Base-by-base conservation (phyloP, 805 yeast genomes). In the Geotrichum ghanense region DNA sequence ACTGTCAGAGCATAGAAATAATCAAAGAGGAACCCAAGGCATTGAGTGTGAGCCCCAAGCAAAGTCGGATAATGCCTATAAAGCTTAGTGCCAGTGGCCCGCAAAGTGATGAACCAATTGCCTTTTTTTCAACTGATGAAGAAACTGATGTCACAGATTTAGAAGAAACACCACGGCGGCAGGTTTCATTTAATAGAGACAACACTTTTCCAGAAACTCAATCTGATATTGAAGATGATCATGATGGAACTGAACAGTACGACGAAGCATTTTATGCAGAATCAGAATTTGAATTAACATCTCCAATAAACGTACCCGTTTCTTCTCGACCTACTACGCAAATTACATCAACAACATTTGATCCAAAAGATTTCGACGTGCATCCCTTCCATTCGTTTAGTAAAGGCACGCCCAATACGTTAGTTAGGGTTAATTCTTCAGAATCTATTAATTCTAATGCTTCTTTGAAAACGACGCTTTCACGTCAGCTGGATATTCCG, bases 51-150 rank as follows among this genome's bases (percentile, higher is more conserved):
- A n/a, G n/a, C n/a, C n/a, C n/a, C n/a, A n/a, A n/a, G n/a, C n/a
- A n/a, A n/a, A n/a, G n/a, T n/a, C n/a, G n/a, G n/a, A 31, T 31
- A 16, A 31, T 19, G 4, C 37, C 37, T 12, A 31, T 31, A 31
- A 31, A 31, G 16, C 17, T 31, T 16, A 31, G 37, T n/a, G 17
- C 37, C 12, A 31, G 37, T 12, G 14, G 12, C 16, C 37, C 37
- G 10, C 16, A n/a, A n/a, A 19, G 37, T 31, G 37, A 31, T 12
- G 37, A 31, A n/a, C 37, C 37, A 31, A 31, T 31, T 31, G 37
- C 37, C 12, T 31, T 31, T n/a, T 31, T 31, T n/a, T 31, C 37
- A 31, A 31, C 37, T n/a, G 37, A 31, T 12, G 37, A 31, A n/a
- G 37, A 31, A 16, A 31, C 37, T 10, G 37, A 31, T 31, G 19